Percentiles rank a stretch among this genome's conserved stretches.
These are phyloP conservation scores for Kuraishia floccosa DNA, from an alignment of 805 yeast species.

Conservation along the genomic window DNA sequence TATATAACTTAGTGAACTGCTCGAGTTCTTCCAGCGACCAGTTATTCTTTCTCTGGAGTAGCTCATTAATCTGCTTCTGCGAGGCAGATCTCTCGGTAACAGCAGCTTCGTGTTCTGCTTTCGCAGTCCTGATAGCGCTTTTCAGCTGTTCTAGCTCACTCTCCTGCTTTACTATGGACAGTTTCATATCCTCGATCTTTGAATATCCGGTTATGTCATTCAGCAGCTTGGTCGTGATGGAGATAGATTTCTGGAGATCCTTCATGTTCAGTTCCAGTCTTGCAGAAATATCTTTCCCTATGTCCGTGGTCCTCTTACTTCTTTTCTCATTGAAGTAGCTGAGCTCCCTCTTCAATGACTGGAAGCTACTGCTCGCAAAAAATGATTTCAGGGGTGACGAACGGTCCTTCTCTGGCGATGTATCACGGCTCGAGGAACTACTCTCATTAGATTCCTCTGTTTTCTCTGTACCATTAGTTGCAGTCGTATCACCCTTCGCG, in stretches of 20 bases:
- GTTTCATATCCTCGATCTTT: constrained; percentile 60
- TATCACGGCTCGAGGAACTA: too few species aligned
- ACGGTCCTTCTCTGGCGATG: too few species aligned
- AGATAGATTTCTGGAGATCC: constrained; percentile 44
- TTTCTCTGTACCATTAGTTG: too few species aligned
- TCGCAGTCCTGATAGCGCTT: constrained; percentile 32
- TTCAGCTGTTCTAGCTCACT: constrained; percentile 35
- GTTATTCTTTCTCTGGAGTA: constrained; percentile 70
- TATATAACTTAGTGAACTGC: constrained; percentile 69
- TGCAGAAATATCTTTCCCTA: constrained; percentile 26
- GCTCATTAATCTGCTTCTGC: constrained; percentile 79
- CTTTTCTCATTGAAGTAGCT: constrained; percentile 13
- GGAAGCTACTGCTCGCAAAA: constrained; percentile 19
- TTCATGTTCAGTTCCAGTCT: constrained; percentile 37
- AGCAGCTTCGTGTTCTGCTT: constrained; percentile 44
- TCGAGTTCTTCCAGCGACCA: constrained; percentile 81
- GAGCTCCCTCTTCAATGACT: constrained; percentile 18
- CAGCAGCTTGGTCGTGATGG: constrained; percentile 53
- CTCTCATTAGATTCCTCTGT: too few species aligned
- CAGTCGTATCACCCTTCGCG: too few species aligned
- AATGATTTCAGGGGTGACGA: constrained; percentile 16
- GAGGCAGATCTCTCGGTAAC: constrained; percentile 52
- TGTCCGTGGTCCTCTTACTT: constrained; percentile 11
- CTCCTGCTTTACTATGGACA: constrained; percentile 48
- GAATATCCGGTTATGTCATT: constrained; percentile 92